Conservation (phyloP, 2,329 filamentous ascomycete genomes). For the Venturiaceae sp. region DNA sequence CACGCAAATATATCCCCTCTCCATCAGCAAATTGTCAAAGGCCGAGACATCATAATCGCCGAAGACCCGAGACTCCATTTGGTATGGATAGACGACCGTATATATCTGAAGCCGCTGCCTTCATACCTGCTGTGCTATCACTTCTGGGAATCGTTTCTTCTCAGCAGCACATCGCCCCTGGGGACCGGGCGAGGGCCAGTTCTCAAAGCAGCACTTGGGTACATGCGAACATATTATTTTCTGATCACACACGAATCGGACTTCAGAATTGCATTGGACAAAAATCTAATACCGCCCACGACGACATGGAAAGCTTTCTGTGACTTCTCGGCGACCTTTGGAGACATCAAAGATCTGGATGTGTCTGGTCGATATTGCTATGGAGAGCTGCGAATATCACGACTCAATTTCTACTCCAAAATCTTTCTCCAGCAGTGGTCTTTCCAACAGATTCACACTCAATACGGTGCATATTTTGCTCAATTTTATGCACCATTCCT, state of each 20-base stretch:
- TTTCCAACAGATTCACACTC: conserved; percentile 6
- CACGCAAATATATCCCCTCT: conserved; percentile 12
- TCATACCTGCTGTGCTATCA: conserved; percentile 13
- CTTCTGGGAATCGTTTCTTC: conserved; percentile 23
- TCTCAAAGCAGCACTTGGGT: conserved; percentile 21
- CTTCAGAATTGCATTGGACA: conserved; percentile 21
- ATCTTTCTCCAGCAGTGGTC: neutral
- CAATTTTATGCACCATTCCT: conserved; percentile 6
- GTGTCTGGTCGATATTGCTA: conserved; percentile 25
- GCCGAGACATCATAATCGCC: conserved; percentile 28
- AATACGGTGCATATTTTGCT: conserved; percentile 5
- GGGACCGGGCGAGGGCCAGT: conserved; percentile 10
- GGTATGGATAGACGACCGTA: conserved; percentile 25
- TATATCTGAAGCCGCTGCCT: conserved; percentile 5
- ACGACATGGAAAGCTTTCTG: conserved; percentile 14
- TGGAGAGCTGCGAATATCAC: conserved; percentile 22
- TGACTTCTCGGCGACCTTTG: conserved; percentile 20
- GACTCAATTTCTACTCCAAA: conserved; percentile 1
- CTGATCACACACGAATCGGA: conserved; percentile 27
- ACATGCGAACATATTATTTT: conserved; percentile 24
- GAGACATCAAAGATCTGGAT: conserved; percentile 15
- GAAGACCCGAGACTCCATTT: conserved; percentile 33
- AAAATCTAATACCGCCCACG: conserved; percentile 20
- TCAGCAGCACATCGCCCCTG: conserved; percentile 7
- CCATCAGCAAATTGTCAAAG: conserved; percentile 28